phyloP scores from a whole-genome alignment of 768 basidiomycete species.

The Lactarius sp. region DNA sequence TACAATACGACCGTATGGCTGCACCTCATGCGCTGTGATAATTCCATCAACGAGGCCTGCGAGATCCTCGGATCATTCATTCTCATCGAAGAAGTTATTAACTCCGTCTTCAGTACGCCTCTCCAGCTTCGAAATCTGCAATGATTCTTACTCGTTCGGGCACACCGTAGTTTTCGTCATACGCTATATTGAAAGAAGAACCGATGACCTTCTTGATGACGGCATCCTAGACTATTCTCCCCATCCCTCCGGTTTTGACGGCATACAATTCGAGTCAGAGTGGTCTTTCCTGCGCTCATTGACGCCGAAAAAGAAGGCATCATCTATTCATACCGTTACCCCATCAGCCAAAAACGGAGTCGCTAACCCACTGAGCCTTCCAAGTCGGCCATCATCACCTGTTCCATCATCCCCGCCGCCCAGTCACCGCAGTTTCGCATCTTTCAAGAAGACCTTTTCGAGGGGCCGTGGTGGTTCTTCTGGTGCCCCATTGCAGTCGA shows the following conservation, averaged over 20 bases:
- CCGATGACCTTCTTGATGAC: conserved; percentile 81
- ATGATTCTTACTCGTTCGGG: conserved; percentile 7
- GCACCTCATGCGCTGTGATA: conserved; percentile 85
- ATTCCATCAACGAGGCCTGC: conserved; percentile 70
- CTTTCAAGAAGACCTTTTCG: conserved; percentile 60
- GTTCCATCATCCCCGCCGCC: conserved; percentile 34
- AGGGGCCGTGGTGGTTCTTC: conserved; percentile 46
- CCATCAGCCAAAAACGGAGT: conserved; percentile 34
- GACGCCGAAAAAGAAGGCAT: conserved; percentile 52
- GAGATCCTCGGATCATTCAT: conserved; percentile 80
- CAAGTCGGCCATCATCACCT: conserved; percentile 42
- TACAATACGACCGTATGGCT: conserved; percentile 89
- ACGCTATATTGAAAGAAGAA: conserved; percentile 81
- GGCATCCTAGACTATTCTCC: conserved; percentile 80
- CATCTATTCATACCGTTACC: conserved; percentile 32
- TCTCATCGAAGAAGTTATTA: conserved; percentile 87
- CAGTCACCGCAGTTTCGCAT: conserved; percentile 47
- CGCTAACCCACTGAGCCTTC: conserved; percentile 47
- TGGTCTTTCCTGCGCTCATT: conserved; percentile 89
- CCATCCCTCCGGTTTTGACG: conserved; percentile 70
- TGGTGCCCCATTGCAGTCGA: conserved; percentile 42
- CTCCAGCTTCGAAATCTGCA: neutral
- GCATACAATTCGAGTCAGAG: conserved; percentile 91
- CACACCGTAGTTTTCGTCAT: conserved; percentile 79
- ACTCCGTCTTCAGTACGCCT: conserved; percentile 83